Evolutionary conservation across 768 basidiomycete genomes (phyloP).

Genomic region (Leccinum arenicola): DNA sequence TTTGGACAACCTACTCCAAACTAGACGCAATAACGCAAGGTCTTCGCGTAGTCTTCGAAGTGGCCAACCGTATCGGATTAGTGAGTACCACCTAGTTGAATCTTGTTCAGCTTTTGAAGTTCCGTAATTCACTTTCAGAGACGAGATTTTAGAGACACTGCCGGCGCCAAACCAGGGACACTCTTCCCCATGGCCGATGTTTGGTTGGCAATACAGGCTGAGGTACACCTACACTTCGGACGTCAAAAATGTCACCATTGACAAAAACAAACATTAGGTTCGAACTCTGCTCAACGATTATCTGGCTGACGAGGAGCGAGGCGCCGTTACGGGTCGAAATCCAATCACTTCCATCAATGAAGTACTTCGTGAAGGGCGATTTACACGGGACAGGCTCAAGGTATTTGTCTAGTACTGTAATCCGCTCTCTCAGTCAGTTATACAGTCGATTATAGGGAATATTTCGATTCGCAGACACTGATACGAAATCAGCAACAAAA

Average conservation of each 20-base stretch:
- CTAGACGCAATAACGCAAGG: conserved; percentile 92
- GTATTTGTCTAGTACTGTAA: conserved; percentile 35
- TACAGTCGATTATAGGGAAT: conserved; percentile 52
- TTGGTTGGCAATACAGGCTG: conserved; percentile 85
- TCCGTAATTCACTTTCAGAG: conserved; percentile 45
- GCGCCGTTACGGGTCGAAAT: conserved; percentile 73
- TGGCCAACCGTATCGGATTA: conserved; percentile 85
- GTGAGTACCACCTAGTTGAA: conserved; percentile 46
- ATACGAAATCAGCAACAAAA: conserved; percentile 66
- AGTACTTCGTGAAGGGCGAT: conserved; percentile 80
- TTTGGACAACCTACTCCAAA: conserved; percentile 98
- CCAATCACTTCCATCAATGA: conserved; percentile 94
- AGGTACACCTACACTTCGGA: conserved; percentile 47
- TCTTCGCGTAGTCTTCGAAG: conserved; percentile 84
- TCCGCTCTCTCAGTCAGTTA: neutral
- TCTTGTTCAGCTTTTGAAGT: neutral
- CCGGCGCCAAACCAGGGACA: conserved; percentile 70
- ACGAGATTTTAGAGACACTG: conserved; percentile 87
- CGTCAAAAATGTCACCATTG: conserved; percentile 1
- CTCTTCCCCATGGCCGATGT: conserved; percentile 84
- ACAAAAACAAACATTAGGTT: conserved; percentile 48
- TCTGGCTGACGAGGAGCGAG: conserved; percentile 87
- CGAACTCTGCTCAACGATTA: conserved; percentile 84
- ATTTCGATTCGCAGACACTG: conserved; percentile 92
- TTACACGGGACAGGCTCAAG: conserved; percentile 76